Conservation (phyloP, 2,329 filamentous ascomycete genomes). For the Sporothrix sp. region DNA sequence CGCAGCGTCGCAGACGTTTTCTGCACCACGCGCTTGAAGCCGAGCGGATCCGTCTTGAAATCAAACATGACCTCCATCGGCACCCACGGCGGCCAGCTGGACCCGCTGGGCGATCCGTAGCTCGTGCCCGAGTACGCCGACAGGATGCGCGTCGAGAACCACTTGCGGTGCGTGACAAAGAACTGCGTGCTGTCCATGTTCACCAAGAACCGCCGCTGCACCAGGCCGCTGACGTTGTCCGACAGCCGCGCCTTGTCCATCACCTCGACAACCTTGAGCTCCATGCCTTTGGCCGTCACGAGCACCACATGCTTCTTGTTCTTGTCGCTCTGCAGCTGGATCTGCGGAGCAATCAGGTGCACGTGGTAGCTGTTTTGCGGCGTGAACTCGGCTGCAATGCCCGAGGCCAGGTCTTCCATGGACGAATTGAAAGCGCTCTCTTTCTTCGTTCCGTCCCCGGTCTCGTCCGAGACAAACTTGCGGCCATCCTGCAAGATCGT, state of each 20-base stretch:
- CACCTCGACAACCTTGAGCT: constrained; percentile 92
- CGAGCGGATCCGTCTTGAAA: constrained; percentile 85
- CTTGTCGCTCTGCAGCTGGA: constrained; percentile 96
- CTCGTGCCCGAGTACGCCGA: constrained; percentile 91
- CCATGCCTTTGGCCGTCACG: constrained; percentile 96
- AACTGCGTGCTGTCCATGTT: constrained; percentile 98
- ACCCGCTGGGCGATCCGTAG: constrained; percentile 76
- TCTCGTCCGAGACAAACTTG: constrained; percentile 64
- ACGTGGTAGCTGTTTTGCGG: constrained; percentile 92
- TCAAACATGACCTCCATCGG: constrained; percentile 98
- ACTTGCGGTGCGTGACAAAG: constrained; percentile 92
- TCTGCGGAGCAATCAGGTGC: constrained; percentile 90
- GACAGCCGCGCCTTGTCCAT: constrained; percentile 93
- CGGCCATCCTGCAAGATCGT: constrained; percentile 77
- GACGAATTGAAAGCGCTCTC: constrained; percentile 26
- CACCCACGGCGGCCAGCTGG: constrained; percentile 95
- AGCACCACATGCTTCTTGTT: constrained; percentile 94
- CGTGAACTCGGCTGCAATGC: constrained; percentile 79
- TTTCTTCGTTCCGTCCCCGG: constrained; percentile 18
- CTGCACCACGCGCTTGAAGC: constrained; percentile 95
- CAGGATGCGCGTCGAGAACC: constrained; percentile 71
- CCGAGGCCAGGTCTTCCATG: constrained; percentile 56
- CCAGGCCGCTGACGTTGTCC: constrained; percentile 87
- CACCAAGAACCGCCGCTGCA: constrained; percentile 86
- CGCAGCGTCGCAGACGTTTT: constrained; percentile 90